Evolutionary conservation across 2,329 filamentous ascomycete genomes (phyloP), one percentile per base, ranked within the genome.

Genomic region (Fusarium sp.): DNA sequence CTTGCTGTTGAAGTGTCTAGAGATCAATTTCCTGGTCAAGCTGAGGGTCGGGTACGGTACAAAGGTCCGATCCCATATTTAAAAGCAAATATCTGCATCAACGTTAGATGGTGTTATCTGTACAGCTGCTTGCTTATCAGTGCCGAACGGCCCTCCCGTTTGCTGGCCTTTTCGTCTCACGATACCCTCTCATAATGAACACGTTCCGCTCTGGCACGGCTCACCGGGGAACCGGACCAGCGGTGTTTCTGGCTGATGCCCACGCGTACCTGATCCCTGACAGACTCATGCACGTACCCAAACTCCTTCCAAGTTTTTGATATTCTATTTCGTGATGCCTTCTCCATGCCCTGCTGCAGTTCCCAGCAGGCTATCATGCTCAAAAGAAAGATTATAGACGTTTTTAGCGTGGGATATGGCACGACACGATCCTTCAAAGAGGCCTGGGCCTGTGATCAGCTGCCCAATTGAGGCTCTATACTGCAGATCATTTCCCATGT

Each of bases 401-500:
- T 46, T 20, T 50, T 37, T 17, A 14, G 20, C 29, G 27, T 15
- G 37, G 41, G n/a, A 47, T 46, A 13, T 54, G 46, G 35, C 37
- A 50, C 37, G 40, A 54, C 47, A 25, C 49, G 31, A 21, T 11
- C 43, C n/a, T 31, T 29, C n/a, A 23, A 18, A 25, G 37, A 23
- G 39, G 49, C 20, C 17, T 11, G 42, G 17, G 15, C 43, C 27
- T 37, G 33, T 40, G 51, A 42, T 63, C 57, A 51, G 49, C 47
- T 43, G 47, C 36, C 45, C 23, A 35, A 58, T 49, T 65, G 58
- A 71, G 55, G 62, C 49, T 66, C 66, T 63, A 37, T 41, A 36
- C 58, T 49, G 70, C 50, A 61, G 68, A 72, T 72, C 68, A 40
- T 51, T 54, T 45, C 53, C 58, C 43, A 33, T 58, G 43, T 72